Base-by-base conservation (phyloP, 371 early-diverging fungal species). In the Rhizomucor miehei region DNA sequence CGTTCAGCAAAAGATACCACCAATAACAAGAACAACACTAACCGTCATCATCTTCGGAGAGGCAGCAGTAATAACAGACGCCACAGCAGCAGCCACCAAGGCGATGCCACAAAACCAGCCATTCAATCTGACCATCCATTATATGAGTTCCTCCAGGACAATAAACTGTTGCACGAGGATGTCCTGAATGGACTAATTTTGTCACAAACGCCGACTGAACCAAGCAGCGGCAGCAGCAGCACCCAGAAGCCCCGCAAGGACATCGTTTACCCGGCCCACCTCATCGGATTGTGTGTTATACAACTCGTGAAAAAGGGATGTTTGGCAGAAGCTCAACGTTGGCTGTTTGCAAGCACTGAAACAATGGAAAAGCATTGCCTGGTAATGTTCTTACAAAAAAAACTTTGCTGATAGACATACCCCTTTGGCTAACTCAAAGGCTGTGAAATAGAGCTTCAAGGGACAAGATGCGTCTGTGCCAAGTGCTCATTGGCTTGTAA, bases 401-500 rank as follows among this genome's bases (percentile, higher is more conserved):
- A 38, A 14, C 38, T 14, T 10, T 38, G 9, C 11, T 8, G 16
- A 8, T 8, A 44, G 16, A 10, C 13, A 21, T 23, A 23, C 21
- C 10, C 14, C 21, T 48, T 6, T 21, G 19, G 5, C 21, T 47
- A n/a, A 44, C 34, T 20, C 0, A 8, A 29, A 5, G 29, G 29
- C 29, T 5, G 3, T 38, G 1, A 16, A 14, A 19, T 53, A 48
- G 46, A 45, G 47, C 9, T 40, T 67, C 46, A 59, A 54, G 5
- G 74, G 69, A 21, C 77, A 83, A 38, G 75, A 77, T 1, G 63
- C 79, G n/a, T 69, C 70, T 44, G 58, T 71, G 57, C 69, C 84
- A 51, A 70, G 73, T 43, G 68, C 77, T 60, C 91, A 90, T 70
- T 96, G 96, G 96, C 79, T 96, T 24, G 85, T 90, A 43, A 96